Conservation (phyloP, 345 rosid genomes). For the Linum lewisii region DNA sequence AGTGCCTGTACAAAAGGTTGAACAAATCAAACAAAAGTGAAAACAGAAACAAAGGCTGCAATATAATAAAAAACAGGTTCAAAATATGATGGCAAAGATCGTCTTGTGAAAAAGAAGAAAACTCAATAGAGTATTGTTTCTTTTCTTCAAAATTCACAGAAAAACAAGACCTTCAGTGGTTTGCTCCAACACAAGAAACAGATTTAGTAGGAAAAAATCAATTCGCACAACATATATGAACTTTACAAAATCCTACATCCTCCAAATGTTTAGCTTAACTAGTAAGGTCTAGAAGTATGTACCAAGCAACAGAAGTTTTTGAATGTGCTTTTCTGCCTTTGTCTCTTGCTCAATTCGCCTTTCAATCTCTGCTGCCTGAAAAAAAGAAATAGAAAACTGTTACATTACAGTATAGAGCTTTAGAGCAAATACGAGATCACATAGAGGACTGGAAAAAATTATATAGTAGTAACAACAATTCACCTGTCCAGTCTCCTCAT, state of each 20-base stretch:
- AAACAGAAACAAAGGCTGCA: constrained; percentile 1
- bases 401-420: constrained; percentile 4
- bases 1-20: constrained; percentile 50
- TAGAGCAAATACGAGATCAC: not conserved
- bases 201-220: no score
- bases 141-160: no score
- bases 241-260: not conserved
- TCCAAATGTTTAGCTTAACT: constrained; percentile 1
- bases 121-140: no score
- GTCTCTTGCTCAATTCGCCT: constrained; percentile 93
- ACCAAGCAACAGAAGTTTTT: constrained; percentile 93
- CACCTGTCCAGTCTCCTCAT: constrained; percentile 84
- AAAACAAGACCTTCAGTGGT: no score
- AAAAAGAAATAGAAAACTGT: constrained; percentile 13
- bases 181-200: no score
- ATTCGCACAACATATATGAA: no score
- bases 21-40: not conserved
- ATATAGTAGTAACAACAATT: constrained; percentile 6
- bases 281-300: constrained; percentile 11
- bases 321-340: constrained; percentile 88
- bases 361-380: constrained; percentile 82
- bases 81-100: no score
- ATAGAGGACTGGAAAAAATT: constrained; percentile 1
- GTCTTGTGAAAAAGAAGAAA: no score
- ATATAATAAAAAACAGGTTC: no score